phyloP scores from a whole-genome alignment of 2,329 filamentous ascomycete genomes.

The Dactylellina drechsleri region DNA sequence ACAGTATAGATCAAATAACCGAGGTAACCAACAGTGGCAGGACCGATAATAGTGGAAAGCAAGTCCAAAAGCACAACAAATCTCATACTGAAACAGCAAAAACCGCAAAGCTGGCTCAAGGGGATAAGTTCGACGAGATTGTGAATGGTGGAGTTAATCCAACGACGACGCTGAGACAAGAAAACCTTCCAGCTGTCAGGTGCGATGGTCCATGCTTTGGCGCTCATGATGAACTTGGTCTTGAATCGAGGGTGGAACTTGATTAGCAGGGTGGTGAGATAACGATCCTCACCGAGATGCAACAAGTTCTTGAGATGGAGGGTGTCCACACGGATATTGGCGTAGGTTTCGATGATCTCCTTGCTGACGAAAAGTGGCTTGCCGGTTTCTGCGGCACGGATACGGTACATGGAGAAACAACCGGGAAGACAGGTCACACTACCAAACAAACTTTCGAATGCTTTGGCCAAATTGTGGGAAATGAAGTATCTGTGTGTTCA shows the following conservation, averaged over 20 bases:
- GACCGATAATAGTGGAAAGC: conserved; percentile 89
- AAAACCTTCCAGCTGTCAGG: conserved; percentile 95
- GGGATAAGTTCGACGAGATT: conserved; percentile 96
- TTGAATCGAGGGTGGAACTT: conserved; percentile 95
- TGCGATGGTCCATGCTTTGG: conserved; percentile 96
- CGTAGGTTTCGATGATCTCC: conserved; percentile 86
- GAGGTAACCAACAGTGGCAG: conserved; percentile 89
- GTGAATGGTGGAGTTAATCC: conserved; percentile 99
- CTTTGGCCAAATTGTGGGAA: conserved; percentile 95
- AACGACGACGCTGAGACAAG: conserved; percentile 96
- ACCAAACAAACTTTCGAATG: conserved; percentile 95
- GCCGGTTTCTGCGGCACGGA: conserved; percentile 90
- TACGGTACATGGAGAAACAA: conserved; percentile 99
- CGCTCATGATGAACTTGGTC: conserved; percentile 94
- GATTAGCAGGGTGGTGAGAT: conserved; percentile 90
- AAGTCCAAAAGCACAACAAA: conserved; percentile 96
- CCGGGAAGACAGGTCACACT: conserved; percentile 97
- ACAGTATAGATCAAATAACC: conserved; percentile 85
- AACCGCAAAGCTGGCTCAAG: conserved; percentile 92
- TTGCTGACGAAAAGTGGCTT: conserved; percentile 96
- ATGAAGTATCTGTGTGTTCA: conserved; percentile 78
- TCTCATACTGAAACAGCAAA: conserved; percentile 99
- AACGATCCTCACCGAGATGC: conserved; percentile 96
- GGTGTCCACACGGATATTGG: conserved; percentile 94
- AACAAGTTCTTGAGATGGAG: conserved; percentile 98